Evolutionary conservation across 1,139 yeast species (phyloP).

Genomic region (Scheffersomyces illinoinensis): DNA sequence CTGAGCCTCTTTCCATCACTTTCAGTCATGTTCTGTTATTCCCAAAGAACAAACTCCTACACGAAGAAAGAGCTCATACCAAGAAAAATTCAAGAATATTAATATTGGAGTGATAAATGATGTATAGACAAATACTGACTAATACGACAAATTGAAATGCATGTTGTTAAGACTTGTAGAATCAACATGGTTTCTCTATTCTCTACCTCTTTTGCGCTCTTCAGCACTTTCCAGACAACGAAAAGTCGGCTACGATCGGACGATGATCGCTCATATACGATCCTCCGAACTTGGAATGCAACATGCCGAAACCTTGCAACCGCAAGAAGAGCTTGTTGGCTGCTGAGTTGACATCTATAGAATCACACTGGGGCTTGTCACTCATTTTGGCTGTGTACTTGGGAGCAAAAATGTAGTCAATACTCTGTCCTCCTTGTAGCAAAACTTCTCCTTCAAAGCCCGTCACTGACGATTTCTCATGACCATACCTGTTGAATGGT

Average conservation of each 20-base stretch:
- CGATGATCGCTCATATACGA: conserved; percentile 54
- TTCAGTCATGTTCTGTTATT: neutral
- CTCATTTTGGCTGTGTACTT: conserved; percentile 25
- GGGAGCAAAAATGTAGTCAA: conserved; percentile 54
- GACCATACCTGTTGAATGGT: conserved; percentile 41
- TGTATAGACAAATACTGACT: neutral
- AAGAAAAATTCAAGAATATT: neutral
- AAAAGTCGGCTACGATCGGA: conserved; percentile 51
- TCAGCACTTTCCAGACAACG: neutral
- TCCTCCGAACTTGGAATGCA: conserved; percentile 47
- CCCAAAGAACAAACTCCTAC: too few species aligned
- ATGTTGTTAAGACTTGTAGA: neutral
- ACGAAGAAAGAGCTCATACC: neutral
- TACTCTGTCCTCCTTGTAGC: conserved; percentile 34
- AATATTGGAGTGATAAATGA: neutral
- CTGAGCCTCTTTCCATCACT: neutral
- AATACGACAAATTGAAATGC: neutral
- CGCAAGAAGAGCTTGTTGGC: conserved; percentile 18
- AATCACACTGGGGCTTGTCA: conserved; percentile 17
- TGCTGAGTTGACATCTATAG: conserved; percentile 5
- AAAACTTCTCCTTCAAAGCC: conserved; percentile 46
- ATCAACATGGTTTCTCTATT: neutral
- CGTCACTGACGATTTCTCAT: conserved; percentile 45
- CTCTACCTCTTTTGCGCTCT: neutral
- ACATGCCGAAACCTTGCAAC: conserved; percentile 40